Conservation (phyloP, 495 filamentous ascomycete species). For the Durotheca rogersii region DNA sequence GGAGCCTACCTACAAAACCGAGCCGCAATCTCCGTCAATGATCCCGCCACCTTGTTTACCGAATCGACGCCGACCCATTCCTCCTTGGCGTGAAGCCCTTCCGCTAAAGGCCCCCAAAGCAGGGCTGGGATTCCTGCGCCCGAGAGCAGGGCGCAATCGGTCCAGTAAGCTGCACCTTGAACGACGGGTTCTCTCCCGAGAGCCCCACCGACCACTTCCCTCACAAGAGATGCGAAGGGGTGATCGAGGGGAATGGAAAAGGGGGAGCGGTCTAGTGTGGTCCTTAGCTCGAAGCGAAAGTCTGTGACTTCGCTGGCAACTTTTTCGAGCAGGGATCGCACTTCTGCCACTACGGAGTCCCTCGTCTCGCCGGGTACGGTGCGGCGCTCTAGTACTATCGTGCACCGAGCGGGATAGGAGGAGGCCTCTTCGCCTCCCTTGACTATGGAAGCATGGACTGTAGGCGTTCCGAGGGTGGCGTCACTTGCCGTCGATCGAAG, state of each 20-base stretch:
- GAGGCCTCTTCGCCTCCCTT: conserved; percentile 50
- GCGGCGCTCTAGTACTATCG: conserved; percentile 47
- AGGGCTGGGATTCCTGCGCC: conserved; percentile 44
- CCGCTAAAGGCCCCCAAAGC: conserved; percentile 46
- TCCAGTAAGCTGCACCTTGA: conserved; percentile 40
- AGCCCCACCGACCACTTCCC: conserved; percentile 19
- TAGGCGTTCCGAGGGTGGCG: conserved; percentile 31
- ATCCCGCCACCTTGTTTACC: conserved; percentile 24
- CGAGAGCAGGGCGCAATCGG: conserved; percentile 46
- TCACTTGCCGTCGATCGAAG: conserved; percentile 28
- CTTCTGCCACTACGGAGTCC: conserved; percentile 35
- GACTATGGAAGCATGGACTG: conserved; percentile 49
- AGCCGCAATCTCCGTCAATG: conserved; percentile 9
- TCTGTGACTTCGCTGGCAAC: conserved; percentile 8
- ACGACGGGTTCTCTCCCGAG: conserved; percentile 8
- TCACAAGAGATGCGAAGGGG: conserved; percentile 36
- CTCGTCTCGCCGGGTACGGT: conserved; percentile 44
- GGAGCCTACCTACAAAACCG: conserved; percentile 7
- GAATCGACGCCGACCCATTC: conserved; percentile 47
- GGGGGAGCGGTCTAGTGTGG: conserved; percentile 20
- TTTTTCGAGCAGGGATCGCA: conserved; percentile 21
- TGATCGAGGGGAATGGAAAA: conserved; percentile 27
- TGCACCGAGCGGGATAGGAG: conserved; percentile 48
- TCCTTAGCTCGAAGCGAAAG: conserved; percentile 20
- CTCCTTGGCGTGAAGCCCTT: conserved; percentile 47